These are phyloP conservation scores for Aspergillus awamori DNA, from an alignment of 2,329 filamentous ascomycete genomes.

Conservation along the genomic window DNA sequence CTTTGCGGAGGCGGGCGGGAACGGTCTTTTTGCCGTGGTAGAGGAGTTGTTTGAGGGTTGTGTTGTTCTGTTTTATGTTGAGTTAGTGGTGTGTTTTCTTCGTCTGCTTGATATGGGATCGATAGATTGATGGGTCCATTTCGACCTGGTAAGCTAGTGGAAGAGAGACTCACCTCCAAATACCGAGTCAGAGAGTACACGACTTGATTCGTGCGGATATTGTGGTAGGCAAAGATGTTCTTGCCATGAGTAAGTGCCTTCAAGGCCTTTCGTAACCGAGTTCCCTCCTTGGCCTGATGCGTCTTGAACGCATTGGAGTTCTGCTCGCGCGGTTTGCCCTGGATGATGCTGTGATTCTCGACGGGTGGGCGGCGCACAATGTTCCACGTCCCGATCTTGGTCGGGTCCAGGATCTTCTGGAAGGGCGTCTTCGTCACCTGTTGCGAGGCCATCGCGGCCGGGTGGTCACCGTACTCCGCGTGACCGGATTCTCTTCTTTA, in stretches of 20 bases:
- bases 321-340: conserved; percentile 44
- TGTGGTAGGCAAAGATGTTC: conserved; percentile 65
- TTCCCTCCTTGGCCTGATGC: conserved; percentile 40
- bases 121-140: not conserved
- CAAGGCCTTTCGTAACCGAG: conserved; percentile 49
- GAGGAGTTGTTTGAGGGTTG: conserved; percentile 59
- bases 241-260: conserved; percentile 55
- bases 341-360: conserved; percentile 41
- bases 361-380: conserved; percentile 40
- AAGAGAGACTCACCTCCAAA: conserved; percentile 52
- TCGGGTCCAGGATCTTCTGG: conserved; percentile 44
- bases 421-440: conserved; percentile 23
- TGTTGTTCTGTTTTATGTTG: conserved; percentile 48
- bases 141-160: not conserved
- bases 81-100: conserved; percentile 13
- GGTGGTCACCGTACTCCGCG: not conserved
- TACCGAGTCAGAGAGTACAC: conserved; percentile 63
- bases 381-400: conserved; percentile 43
- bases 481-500: too few relatives aligned
- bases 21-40: conserved; percentile 67
- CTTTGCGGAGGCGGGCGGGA: conserved; percentile 60
- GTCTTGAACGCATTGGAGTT: conserved; percentile 48
- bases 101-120: not conserved
- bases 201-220: conserved; percentile 65
- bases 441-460: conserved; percentile 42